Conservation (phyloP, 2,329 filamentous ascomycete species). For the Cercospora sp. region DNA sequence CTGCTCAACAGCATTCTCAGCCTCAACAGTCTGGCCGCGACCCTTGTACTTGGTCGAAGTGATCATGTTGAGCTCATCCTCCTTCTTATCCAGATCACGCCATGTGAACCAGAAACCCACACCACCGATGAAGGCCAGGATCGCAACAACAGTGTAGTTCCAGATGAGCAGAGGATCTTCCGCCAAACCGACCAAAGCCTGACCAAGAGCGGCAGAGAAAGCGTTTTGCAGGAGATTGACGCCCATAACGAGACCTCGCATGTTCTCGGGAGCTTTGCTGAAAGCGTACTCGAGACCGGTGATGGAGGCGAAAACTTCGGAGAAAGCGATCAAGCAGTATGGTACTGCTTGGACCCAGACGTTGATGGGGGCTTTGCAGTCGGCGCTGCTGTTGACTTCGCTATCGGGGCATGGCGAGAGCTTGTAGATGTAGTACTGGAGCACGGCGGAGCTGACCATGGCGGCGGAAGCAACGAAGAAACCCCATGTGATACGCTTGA, state of each 20-base stretch:
- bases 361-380: conserved; percentile 43
- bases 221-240: conserved; percentile 61
- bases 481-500: conserved; percentile 56
- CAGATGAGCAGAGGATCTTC: conserved; percentile 65
- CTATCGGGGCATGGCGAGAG: conserved; percentile 30
- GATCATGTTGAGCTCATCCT: conserved; percentile 69
- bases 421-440: conserved; percentile 59
- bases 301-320: conserved; percentile 49
- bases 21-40: conserved; percentile 6
- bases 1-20: neutral
- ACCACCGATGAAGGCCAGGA: conserved; percentile 63
- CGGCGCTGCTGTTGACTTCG: conserved; percentile 27
- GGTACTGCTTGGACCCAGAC: conserved; percentile 47
- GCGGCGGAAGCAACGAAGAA: conserved; percentile 55
- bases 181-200: conserved; percentile 60
- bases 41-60: conserved; percentile 35
- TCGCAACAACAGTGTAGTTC: conserved; percentile 66
- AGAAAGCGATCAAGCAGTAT: conserved; percentile 47
- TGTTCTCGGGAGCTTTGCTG: conserved; percentile 47
- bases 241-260: conserved; percentile 51
- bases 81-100: conserved; percentile 62
- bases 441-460: conserved; percentile 56
- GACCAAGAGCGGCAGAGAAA: conserved; percentile 60
- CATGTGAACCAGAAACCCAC: conserved; percentile 68
- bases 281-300: conserved; percentile 51